These are phyloP conservation scores for Penicillium robsamsonii DNA, from an alignment of 495 filamentous ascomycete genomes.

Conservation along the genomic window DNA sequence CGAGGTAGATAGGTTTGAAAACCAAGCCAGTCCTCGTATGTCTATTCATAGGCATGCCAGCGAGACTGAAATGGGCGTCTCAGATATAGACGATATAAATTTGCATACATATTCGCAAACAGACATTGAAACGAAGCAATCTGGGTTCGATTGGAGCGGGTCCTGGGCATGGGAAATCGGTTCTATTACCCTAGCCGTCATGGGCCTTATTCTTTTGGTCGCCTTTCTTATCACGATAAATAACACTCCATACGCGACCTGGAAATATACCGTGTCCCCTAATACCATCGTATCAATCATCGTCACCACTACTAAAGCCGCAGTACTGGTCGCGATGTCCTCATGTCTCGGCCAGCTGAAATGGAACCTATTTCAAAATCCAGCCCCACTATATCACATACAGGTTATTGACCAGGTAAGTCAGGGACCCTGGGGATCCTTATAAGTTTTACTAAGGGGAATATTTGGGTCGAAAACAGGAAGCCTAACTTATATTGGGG, in stretches of 20 bases:
- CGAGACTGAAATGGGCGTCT: too few relatives aligned
- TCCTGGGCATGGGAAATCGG: slow-evolving; percentile 14
- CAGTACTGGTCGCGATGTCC: slow-evolving; percentile 8
- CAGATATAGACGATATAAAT: too few relatives aligned
- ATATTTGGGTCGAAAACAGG: background rate
- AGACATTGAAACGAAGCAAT: too few relatives aligned
- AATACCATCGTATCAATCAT: slow-evolving; percentile 13
- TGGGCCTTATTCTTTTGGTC: slow-evolving; percentile 1
- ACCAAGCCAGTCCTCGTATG: too few relatives aligned
- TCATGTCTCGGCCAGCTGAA: slow-evolving; percentile 16
- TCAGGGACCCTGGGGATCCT: slow-evolving; percentile 8
- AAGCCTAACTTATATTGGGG: background rate
- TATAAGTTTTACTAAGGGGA: background rate
- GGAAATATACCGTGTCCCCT: slow-evolving; percentile 10
- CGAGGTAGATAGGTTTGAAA: too few relatives aligned
- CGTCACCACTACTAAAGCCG: slow-evolving; percentile 7
- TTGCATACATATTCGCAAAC: too few relatives aligned
- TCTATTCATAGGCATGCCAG: too few relatives aligned
- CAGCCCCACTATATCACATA: slow-evolving; percentile 6
- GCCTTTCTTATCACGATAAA: slow-evolving; percentile 8
- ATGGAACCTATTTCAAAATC: slow-evolving; percentile 7
- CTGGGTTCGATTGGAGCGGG: slow-evolving; percentile 1
- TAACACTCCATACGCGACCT: slow-evolving; percentile 1
- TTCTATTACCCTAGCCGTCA: background rate
- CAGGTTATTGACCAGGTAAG: slow-evolving; percentile 15